Percentiles rank a stretch among this genome's conserved stretches.
phyloP scores from a whole-genome alignment of 805 yeast genomes.

The Metschnikowia corniflorae region DNA sequence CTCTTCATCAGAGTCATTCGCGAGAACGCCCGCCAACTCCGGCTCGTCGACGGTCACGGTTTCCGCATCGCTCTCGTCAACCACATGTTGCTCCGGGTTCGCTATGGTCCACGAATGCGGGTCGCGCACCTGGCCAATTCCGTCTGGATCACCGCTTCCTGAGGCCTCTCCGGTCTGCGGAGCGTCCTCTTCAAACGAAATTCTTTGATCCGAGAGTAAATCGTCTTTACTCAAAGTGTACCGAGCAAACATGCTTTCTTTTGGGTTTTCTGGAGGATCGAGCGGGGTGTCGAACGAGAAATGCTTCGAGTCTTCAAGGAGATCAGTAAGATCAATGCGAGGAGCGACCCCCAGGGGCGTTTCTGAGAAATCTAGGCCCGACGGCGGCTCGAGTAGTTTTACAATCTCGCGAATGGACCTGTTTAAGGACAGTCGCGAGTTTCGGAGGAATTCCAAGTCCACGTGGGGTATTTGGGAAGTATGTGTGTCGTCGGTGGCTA shows the following conservation, averaged over 20 bases:
- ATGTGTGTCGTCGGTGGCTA: neutral
- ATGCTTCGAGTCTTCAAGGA: constrained; percentile 10
- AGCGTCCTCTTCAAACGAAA: constrained; percentile 1
- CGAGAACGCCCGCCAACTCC: constrained; percentile 1
- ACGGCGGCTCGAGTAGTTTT: constrained; percentile 17
- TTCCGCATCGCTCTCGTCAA: constrained; percentile 17
- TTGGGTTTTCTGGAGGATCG: neutral
- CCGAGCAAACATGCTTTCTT: constrained; percentile 11
- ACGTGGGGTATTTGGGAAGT: constrained; percentile 14
- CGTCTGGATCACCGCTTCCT: neutral
- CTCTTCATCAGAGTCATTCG: no score
- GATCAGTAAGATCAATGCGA: constrained; percentile 8
- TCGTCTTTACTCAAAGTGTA: constrained; percentile 17
- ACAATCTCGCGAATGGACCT: constrained; percentile 15
- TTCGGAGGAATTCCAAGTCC: constrained; percentile 14
- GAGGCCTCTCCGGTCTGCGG: neutral
- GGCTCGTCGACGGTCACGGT: constrained; percentile 17
- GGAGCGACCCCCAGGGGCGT: constrained; percentile 3
- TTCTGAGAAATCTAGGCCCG: constrained; percentile 6
- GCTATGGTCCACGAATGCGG: neutral
- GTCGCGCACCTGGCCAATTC: neutral
- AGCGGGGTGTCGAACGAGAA: constrained; percentile 2
- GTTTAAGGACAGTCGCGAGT: constrained; percentile 16
- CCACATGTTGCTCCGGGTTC: neutral
- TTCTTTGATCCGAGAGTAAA: constrained; percentile 8